Conservation (phyloP, 345 rosid species). For the Eucalyptus pumila region DNA sequence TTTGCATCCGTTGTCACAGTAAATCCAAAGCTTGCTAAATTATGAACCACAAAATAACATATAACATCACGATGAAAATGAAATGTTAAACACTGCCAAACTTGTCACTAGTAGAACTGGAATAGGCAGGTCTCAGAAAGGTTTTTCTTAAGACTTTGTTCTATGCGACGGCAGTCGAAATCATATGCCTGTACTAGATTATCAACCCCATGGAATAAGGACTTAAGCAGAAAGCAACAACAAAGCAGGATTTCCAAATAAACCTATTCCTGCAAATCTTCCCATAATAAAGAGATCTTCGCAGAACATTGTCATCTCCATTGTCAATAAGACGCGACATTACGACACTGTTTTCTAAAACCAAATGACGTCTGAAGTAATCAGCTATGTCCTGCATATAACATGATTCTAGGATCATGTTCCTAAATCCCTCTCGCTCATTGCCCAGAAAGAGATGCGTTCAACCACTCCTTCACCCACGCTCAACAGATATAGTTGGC, state of each 20-base stretch:
- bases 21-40: neutral
- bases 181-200: neutral
- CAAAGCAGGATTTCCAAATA: neutral
- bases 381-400: neutral
- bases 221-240: neutral
- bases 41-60: neutral
- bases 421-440: neutral
- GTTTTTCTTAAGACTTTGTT: neutral
- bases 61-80: neutral
- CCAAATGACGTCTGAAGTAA: neutral
- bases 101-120: neutral
- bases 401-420: neutral
- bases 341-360: neutral
- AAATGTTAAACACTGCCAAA: neutral
- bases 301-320: neutral
- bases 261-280: neutral
- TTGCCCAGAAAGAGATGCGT: neutral
- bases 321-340: neutral
- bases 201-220: neutral
- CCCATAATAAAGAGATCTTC: neutral
- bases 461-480: neutral
- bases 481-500: neutral
- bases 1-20: neutral
- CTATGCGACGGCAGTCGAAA: neutral
- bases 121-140: neutral